These are phyloP conservation scores for Collybia mongolica DNA, from an alignment of 768 basidiomycete species.

Conservation along the genomic window DNA sequence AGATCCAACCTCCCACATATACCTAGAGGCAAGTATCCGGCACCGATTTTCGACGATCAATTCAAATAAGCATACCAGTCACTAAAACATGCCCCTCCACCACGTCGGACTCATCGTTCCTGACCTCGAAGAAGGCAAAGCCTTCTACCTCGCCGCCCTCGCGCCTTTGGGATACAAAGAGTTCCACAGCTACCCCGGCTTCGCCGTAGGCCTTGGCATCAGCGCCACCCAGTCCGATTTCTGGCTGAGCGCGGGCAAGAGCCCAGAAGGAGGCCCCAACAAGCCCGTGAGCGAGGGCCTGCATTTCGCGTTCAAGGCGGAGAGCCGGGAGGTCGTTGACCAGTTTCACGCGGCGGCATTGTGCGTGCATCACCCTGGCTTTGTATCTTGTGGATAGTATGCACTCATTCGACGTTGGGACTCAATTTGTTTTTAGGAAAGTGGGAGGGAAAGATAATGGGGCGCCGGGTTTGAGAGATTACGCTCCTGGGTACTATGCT, in stretches of 20 bases:
- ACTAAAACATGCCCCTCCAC: not conserved
- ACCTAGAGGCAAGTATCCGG: no score
- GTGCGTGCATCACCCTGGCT: slow-evolving; percentile 5
- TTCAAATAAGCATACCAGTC: no score
- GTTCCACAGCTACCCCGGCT: not conserved
- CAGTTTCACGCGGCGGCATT: slow-evolving; percentile 10
- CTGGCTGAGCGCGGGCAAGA: slow-evolving; percentile 4
- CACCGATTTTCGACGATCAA: no score
- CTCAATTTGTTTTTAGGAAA: not conserved
- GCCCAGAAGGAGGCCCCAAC: not conserved
- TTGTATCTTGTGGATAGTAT: no score
- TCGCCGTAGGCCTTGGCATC: slow-evolving; percentile 4
- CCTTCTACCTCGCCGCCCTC: slow-evolving; percentile 8
- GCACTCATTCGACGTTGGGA: not conserved
- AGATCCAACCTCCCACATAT: no score
- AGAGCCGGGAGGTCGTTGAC: slow-evolving; percentile 8
- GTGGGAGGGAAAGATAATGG: slow-evolving; percentile 12
- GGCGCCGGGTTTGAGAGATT: slow-evolving; percentile 8
- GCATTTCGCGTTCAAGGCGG: slow-evolving; percentile 7
- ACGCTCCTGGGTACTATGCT: slow-evolving; percentile 8
- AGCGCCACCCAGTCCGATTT: slow-evolving; percentile 1
- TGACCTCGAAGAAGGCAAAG: slow-evolving; percentile 6
- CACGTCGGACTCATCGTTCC: slow-evolving; percentile 6
- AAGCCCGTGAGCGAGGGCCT: slow-evolving; percentile 1
- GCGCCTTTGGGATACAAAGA: slow-evolving; percentile 11